These are phyloP conservation scores for Geranium incanum DNA, from an alignment of 441 rosid genomes.

Conservation along the genomic window DNA sequence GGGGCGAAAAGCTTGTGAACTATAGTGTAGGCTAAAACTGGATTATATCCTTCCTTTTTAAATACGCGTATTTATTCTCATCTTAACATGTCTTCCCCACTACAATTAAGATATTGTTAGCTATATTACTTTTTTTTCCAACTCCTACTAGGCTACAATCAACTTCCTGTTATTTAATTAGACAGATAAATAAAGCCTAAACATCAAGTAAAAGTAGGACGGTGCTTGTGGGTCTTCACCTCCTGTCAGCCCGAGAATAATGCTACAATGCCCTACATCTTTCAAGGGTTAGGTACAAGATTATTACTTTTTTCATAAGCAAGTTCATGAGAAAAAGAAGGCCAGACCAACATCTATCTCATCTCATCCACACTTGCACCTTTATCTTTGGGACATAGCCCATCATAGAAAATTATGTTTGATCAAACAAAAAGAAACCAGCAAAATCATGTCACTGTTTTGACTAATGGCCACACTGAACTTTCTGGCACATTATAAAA, in stretches of 20 bases:
- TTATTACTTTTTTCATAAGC: constrained; percentile 9
- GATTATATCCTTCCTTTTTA: neutral
- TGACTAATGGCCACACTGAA: too few species aligned
- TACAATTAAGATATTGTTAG: neutral
- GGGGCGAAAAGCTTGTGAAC: neutral
- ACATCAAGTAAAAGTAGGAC: constrained; percentile 1
- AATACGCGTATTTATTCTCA: neutral
- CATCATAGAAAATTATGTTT: neutral
- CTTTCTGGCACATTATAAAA: too few species aligned
- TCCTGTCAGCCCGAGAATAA: constrained; percentile 8
- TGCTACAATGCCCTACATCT: constrained; percentile 10
- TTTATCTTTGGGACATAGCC: neutral
- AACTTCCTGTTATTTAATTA: constrained; percentile 4
- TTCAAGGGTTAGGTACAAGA: constrained; percentile 16
- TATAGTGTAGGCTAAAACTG: neutral
- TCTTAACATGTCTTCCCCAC: neutral
- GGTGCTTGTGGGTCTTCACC: constrained; percentile 6
- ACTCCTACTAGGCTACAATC: neutral
- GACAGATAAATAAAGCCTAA: neutral
- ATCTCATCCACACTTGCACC: neutral
- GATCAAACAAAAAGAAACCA: neutral
- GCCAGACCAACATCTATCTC: neutral
- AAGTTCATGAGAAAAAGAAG: constrained; percentile 1
- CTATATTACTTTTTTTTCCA: neutral
- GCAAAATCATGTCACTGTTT: too few species aligned